Percentiles rank a stretch among this genome's conserved stretches.
Conservation (phyloP, 768 basidiomycete genomes). For the Pilatotrama ljubarskyi region DNA sequence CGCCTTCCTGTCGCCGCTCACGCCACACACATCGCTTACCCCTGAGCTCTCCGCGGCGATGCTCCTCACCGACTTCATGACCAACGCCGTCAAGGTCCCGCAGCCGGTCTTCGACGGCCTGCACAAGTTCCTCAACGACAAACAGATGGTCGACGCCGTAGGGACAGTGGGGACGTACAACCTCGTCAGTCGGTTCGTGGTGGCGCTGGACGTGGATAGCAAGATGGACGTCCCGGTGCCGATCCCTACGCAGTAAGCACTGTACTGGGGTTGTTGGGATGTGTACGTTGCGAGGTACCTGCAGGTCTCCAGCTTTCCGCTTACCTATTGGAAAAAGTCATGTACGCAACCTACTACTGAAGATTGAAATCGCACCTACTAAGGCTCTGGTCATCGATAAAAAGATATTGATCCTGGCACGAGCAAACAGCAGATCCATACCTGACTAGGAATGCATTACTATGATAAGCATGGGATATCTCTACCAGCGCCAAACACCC, state of each 20-base stretch:
- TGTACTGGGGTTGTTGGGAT: no score
- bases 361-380: no score
- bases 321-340: no score
- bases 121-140: slow-evolving; percentile 28
- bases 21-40: slow-evolving; percentile 21
- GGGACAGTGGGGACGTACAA: slow-evolving; percentile 34
- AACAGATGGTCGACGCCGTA: slow-evolving; percentile 34
- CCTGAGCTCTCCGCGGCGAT: slow-evolving; percentile 32
- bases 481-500: not conserved
- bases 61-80: slow-evolving; percentile 33
- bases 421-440: not conserved
- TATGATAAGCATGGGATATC: slow-evolving; percentile 1
- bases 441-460: slow-evolving; percentile 3
- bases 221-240: slow-evolving; percentile 33
- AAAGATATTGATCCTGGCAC: not conserved
- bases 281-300: no score
- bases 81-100: slow-evolving; percentile 32
- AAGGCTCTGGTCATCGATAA: no score
- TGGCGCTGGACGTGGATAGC: slow-evolving; percentile 36
- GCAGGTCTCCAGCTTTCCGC: no score
- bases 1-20: slow-evolving; percentile 15
- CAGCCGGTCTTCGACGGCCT: slow-evolving; percentile 31
- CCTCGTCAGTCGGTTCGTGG: slow-evolving; percentile 33
- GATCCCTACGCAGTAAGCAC: slow-evolving; percentile 20
- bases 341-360: no score